Evolutionary conservation across 2,329 filamentous ascomycete genomes (phyloP), one percentile per base, ranked within the genome.

Genomic region (Beauveria sp.): DNA sequence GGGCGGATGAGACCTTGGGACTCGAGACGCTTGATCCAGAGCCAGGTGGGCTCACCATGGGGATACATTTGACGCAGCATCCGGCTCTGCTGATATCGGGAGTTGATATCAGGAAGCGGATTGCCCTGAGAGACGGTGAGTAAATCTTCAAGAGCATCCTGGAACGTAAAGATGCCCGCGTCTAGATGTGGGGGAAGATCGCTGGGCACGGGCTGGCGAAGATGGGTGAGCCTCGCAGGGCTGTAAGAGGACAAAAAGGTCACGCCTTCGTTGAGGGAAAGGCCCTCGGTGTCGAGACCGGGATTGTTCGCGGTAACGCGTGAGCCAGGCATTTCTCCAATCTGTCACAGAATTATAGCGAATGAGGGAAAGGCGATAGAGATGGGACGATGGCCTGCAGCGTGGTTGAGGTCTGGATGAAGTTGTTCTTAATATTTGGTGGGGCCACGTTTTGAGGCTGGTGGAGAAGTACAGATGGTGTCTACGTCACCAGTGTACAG

Each of bases 101-200:
- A 68, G 14, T 65, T 64, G 24, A 81, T 75, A 22, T 78, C 72
- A 5, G 74, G 72, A 22, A 84, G 69, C 2, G 70, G 68, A 7
- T 73, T 70, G 4, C 76, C 76, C 16, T 76, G 73, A n/a, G 75
- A 76, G 20, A 76, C 75, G n/a, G 73, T 71, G 14, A 85, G 72
- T 18, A 85, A 76, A 63, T 85, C 82, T 66, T 85, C 82, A 63
- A 84, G 84, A 52, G 82, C 82, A 64, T 84, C 81, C 37, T 79
- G 74, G 64, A 83, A 85, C 9, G 79, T 81, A 66, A 83, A 82
- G 40, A 73, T 66, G 44, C 66, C 68, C 14, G 70, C 52, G 61
- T 77, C 73, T 37, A 72, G 63, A 50, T 72, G 71, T 4, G 69
- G 62, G 9, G 77, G 74, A 1, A 76, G 70, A 63, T 80, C 79